A percentile compares a stretch with the other conserved stretches of the same genome.
These are phyloP conservation scores for Calcarisporium arbuscula DNA, from an alignment of 2,329 filamentous ascomycete genomes.

Conservation along the genomic window DNA sequence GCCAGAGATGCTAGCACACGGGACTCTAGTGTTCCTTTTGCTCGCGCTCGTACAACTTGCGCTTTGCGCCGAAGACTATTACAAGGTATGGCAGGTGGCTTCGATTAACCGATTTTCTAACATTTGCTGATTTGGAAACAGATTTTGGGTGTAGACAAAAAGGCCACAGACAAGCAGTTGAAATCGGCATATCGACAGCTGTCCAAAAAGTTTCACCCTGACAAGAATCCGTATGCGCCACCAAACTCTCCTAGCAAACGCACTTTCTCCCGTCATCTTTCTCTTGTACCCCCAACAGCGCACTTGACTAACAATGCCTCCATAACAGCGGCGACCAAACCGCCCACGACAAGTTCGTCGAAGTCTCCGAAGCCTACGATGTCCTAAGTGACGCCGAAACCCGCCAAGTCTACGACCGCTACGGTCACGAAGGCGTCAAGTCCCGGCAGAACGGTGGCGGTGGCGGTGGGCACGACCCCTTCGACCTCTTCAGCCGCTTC, in stretches of 20 bases:
- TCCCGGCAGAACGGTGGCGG: slow-evolving; percentile 59
- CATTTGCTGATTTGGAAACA: slow-evolving; percentile 26
- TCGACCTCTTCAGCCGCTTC: slow-evolving; percentile 94
- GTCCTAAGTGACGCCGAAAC: slow-evolving; percentile 72
- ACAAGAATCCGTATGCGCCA: slow-evolving; percentile 86
- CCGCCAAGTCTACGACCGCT: slow-evolving; percentile 86
- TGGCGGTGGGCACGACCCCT: slow-evolving; percentile 70
- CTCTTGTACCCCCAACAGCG: background rate
- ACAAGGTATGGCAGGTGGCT: slow-evolving; percentile 51
- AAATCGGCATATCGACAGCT: slow-evolving; percentile 89
- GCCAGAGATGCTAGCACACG: slow-evolving; percentile 46
- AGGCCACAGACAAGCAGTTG: slow-evolving; percentile 79
- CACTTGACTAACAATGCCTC: slow-evolving; percentile 1
- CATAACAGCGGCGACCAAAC: slow-evolving; percentile 61
- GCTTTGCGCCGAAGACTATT: slow-evolving; percentile 65
- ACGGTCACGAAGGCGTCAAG: slow-evolving; percentile 86
- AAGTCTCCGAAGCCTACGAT: slow-evolving; percentile 93
- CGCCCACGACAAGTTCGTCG: slow-evolving; percentile 86
- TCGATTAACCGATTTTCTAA: no score
- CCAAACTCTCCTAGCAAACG: no score
- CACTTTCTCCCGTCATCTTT: no score
- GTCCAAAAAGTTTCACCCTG: slow-evolving; percentile 93
- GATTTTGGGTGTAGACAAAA: slow-evolving; percentile 72
- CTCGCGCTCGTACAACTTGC: slow-evolving; percentile 48
- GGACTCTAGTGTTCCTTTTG: slow-evolving; percentile 44